Base-by-base conservation (phyloP, 805 yeast species). In the Starmerella bombi region DNA sequence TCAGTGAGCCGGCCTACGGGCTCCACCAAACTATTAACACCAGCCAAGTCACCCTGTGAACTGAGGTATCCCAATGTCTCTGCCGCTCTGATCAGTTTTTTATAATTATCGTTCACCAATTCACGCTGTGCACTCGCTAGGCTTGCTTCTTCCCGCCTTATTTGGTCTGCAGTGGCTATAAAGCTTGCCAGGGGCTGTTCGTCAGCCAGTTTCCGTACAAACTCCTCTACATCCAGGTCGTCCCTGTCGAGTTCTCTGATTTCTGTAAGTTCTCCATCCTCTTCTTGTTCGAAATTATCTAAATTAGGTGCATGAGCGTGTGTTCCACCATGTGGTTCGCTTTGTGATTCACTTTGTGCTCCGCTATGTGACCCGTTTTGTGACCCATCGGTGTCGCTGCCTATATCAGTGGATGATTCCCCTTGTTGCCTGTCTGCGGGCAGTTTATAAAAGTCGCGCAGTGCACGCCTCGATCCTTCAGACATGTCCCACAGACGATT, bases 101-200 rank as follows among this genome's bases (percentile, higher is more conserved):
- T 53, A 49, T 61, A 61, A 45, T 61, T 61, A 46, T 61, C 59
- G 45, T 61, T 61, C 6, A 61, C 62, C 4, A 61, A 52, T 19
- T 63, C 61, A 45, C 61, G 61, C 37, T 61, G 63, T 28, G 59
- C 61, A 40, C 59, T 54, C 30, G 59, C 59, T 20, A 61, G 52
- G 8, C 56, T 51, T 16, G 55, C 49, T 12, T 56, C 46, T 33
- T 60, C 60, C 23, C 40, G 41, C 17, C 49, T 35, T 27, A 60
- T 51, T 38, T 47, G 49, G 37, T 50, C 53, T 22, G 52, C 57
- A 4, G 50, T 43, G 34, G 47, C 44, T 6, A 58, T 42, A 16
- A 60, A 44, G 6, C 40, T 43, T 28, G 50, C 43, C 12, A 59
- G 36, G 20, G 50, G 49, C 36, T 48, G 43, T 10, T 46, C 37